Conservation (phyloP, 768 basidiomycete genomes). For the Termitomyces sp. region DNA sequence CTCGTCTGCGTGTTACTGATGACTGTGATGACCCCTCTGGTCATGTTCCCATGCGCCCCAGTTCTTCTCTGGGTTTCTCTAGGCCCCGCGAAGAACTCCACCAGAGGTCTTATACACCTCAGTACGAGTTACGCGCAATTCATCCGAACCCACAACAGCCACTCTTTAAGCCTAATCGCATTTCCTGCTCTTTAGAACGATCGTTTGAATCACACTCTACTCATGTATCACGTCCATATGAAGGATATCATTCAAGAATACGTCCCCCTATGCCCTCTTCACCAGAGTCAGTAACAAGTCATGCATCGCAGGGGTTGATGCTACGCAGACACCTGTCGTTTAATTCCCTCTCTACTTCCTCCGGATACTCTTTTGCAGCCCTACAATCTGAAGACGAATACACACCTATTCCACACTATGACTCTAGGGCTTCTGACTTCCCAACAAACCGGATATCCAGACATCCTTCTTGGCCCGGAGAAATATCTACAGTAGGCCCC, state of each 20-base stretch:
- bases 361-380: neutral
- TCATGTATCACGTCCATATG: neutral
- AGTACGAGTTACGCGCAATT: neutral
- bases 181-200: neutral
- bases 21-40: constrained; percentile 22
- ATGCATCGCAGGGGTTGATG: neutral
- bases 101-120: neutral
- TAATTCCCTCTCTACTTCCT: neutral
- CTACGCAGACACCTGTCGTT: neutral
- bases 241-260: neutral
- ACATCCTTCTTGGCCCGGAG: constrained; percentile 2
- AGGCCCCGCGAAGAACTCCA: neutral
- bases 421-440: neutral
- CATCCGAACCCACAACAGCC: neutral
- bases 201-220: neutral
- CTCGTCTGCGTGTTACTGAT: constrained; percentile 36
- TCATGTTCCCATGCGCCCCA: constrained; percentile 5
- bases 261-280: neutral
- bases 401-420: constrained; percentile 1
- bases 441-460: neutral
- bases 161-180: neutral
- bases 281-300: neutral
- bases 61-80: constrained; percentile 1
- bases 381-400: neutral
- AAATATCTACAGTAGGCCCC: constrained; percentile 7